phyloP scores from a whole-genome alignment of 2,329 filamentous ascomycete species.

The Tetracladium maxilliforme region DNA sequence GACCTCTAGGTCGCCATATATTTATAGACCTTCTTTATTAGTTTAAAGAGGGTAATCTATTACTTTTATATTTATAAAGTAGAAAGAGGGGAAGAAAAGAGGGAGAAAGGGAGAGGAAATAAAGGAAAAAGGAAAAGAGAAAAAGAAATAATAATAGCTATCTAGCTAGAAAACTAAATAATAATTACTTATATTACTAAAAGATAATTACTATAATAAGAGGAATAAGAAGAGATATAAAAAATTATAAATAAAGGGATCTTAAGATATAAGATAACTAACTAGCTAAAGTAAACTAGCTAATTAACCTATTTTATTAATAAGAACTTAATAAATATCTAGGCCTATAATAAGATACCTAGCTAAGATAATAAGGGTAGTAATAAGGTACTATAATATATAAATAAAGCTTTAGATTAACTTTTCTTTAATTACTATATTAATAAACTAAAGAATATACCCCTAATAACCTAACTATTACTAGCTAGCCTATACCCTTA shows the following conservation, averaged over 20 bases:
- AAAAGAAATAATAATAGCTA: no score
- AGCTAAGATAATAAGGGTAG: no score
- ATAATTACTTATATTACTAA: neutral
- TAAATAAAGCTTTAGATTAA: neutral
- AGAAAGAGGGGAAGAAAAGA: no score
- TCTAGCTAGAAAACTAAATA: no score
- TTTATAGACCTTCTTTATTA: no score
- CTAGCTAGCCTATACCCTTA: neutral
- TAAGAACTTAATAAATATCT: neutral
- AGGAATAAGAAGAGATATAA: neutral
- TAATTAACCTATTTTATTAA: neutral
- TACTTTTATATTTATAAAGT: no score
- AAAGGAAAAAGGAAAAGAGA: no score
- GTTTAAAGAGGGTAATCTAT: no score
- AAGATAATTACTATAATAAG: neutral
- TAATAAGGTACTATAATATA: neutral
- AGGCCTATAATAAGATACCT: neutral
- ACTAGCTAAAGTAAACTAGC: constrained; percentile 1
- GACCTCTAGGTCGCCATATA: no score
- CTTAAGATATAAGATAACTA: neutral
- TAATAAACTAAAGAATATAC: neutral
- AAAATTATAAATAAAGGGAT: neutral
- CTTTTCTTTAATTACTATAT: constrained; percentile 1
- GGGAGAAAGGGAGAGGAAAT: no score
- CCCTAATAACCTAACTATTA: neutral